Evolutionary conservation across 768 basidiomycete genomes (phyloP), one percentile per base, ranked within the genome.

Genomic region (Auricularia sp.): DNA sequence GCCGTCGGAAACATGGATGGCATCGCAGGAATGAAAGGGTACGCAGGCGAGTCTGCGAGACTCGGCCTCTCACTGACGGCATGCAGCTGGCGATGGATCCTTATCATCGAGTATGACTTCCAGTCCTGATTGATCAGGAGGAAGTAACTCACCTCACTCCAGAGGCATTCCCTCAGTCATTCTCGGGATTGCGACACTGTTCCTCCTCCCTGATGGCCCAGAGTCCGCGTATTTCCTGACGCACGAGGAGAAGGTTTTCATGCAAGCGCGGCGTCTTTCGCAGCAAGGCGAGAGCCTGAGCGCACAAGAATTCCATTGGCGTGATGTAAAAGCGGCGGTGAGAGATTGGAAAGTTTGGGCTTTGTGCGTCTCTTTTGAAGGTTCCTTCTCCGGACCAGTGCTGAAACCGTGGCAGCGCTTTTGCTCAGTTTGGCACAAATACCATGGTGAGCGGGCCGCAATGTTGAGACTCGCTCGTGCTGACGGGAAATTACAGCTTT

Each of bases 61-160:
- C n/a, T 29, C 14, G 29, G 54, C 54, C 6, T 1, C 42, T 34
- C 23, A 39, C 39, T 10, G 4, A 29, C 18, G 47, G 1, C 3
- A 10, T 59, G 12, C 16, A 65, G 65, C 33, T 66, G 63, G 65
- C 62, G 65, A n/a, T 64, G 65, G 65, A 64, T 66, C 14, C 58
- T 66, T 33, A 64, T 66, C 39, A 43, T 66, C 53, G 63, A 64
- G 62, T 39, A 21, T 35, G 61, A 29, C 29, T 29, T 29, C 29
- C 29, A 29, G 29, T 29, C 1, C 29, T 29, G 29, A 29, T 29
- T 29, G 1, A 29, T 29, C 29, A 29, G 1, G 29, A 29, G 29
- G 29, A 29, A 29, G 29, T 29, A 29, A 2, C 29, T 29, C 29
- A 29, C 29, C 1, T 29, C 29, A 29, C 39, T 16, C 34, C 61